Evolutionary conservation across 257 asterid genomes (phyloP).

Genomic region (Gynochthodes officinalis): DNA sequence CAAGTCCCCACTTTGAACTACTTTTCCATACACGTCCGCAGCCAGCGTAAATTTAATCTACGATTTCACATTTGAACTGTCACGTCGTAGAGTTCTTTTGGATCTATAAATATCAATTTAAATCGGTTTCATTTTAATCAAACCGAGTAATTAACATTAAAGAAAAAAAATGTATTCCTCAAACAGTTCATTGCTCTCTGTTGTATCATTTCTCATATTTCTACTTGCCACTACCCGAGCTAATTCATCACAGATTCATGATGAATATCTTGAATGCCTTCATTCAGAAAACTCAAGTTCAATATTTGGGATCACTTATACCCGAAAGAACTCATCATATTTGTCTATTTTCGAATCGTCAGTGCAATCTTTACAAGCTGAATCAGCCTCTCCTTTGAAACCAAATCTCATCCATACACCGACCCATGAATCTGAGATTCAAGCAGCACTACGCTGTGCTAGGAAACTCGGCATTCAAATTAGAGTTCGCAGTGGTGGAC

Average conservation of each 20-base stretch:
- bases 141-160: not conserved
- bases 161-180: not conserved
- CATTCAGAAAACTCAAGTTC: not conserved
- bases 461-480: slow-evolving; percentile 26
- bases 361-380: not conserved
- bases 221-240: not conserved
- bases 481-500: slow-evolving; percentile 43
- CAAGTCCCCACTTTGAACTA: no score
- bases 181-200: not conserved
- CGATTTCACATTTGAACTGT: no score
- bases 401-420: slow-evolving; percentile 38
- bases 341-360: not conserved
- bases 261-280: slow-evolving; percentile 17
- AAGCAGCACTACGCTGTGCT: slow-evolving; percentile 30
- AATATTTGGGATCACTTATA: not conserved
- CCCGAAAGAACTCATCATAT: slow-evolving; percentile 9
- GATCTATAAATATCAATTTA: not conserved
- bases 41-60: no score
- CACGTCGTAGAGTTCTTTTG: no score
- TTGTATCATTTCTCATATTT: not conserved
- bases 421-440: slow-evolving; percentile 29
- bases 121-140: not conserved
- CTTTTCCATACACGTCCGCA: no score
- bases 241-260: not conserved
- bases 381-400: not conserved